Evolutionary conservation across 2,329 filamentous ascomycete species (phyloP), one percentile per base, ranked within the genome.

Genomic region (Xylariomycetidae sp.): DNA sequence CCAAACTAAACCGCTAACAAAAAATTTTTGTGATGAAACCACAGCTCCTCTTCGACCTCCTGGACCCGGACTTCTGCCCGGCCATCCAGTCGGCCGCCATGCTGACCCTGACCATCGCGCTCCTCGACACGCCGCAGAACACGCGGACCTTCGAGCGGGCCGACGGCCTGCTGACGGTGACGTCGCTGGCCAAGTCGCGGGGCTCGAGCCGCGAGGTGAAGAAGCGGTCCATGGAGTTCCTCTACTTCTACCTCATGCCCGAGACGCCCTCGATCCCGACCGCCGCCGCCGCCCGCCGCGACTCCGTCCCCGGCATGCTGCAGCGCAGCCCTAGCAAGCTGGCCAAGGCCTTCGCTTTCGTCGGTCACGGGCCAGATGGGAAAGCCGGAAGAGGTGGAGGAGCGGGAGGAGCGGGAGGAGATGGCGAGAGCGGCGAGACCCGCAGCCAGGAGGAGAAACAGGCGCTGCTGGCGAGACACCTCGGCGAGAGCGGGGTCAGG

Each of bases 171-270:
- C 77, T 95, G 25, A 92, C 88, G 2, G 80, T 97, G 28, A 95
- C 90, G 2, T 90, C 85, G 8, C 74, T 97, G 31, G 96, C 97
- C 76, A 94, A 94, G 62, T 85, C 84, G 44, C 81, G 88, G 40
- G 79, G 81, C 45, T 96, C 90, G 4, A 80, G 80, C 16, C 80
- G 88, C 41, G 86, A 90, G 50, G 89, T 97, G 46, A 96, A 95
- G 67, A 77, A 95, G 55, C 92, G 94, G 61, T 78, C 94, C n/a
- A 82, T 96, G 48, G 92, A 97, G 61, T 97, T 97, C 57, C 67
- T 98, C 32, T 97, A 97, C 69, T 97, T 97, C 63, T 98, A 97
- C 62, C 81, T 98, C 49, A 95, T 97, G 83, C 89, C 90, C 31
- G 92, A 98, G 64, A 78, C 77, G 1, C 80, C 73, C 27, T 66